These are phyloP conservation scores for Penium margaritaceum DNA, from an alignment of 139 green algal genomes.

Conservation along the genomic window DNA sequence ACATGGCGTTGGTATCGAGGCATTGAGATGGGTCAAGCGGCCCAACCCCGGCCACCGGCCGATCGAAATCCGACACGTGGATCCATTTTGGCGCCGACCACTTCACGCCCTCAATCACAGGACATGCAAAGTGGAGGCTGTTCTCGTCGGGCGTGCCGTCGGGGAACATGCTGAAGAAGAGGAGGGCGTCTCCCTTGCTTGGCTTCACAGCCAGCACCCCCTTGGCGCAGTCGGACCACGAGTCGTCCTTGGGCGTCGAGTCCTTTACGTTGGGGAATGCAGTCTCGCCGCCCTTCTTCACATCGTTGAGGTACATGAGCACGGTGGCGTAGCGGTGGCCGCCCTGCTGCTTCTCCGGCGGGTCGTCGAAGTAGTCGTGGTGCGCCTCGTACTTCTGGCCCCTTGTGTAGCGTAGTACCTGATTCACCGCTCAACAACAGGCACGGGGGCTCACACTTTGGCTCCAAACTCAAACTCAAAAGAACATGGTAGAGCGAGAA, in stretches of 20 bases:
- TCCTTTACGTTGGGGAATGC: constrained; percentile 41
- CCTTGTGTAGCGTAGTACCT: constrained; percentile 72
- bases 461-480: no score
- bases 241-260: constrained; percentile 16
- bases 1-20: constrained; percentile 23
- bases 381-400: constrained; percentile 81
- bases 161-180: constrained; percentile 47
- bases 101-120: constrained; percentile 64
- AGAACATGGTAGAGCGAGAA: no score
- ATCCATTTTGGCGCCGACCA: constrained; percentile 84
- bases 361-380: constrained; percentile 76
- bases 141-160: constrained; percentile 29
- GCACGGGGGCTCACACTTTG: no score
- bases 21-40: constrained; percentile 34
- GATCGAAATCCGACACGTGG: constrained; percentile 45
- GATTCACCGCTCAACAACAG: no score
- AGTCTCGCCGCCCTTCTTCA: constrained; percentile 50
- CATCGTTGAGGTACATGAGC: constrained; percentile 70
- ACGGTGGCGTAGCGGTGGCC: constrained; percentile 73
- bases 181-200: constrained; percentile 44
- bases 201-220: constrained; percentile 43
- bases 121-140: constrained; percentile 61
- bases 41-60: background rate
- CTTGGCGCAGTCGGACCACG: constrained; percentile 11
- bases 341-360: constrained; percentile 60